Evolutionary conservation across 208 protist genomes (phyloP).

Genomic region (Leptomonas seymouri): DNA sequence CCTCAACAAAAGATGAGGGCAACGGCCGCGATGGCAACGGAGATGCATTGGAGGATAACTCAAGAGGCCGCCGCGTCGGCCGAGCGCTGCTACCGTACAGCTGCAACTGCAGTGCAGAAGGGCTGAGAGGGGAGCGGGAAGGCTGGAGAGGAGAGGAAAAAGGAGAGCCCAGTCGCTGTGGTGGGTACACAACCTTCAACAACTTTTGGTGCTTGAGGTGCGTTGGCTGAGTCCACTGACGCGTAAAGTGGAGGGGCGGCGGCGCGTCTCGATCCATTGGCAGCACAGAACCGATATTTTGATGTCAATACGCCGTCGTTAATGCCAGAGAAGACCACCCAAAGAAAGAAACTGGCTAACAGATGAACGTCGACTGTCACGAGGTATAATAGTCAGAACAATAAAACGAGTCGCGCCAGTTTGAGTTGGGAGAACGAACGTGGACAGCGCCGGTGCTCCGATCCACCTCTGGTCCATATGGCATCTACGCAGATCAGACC

Average conservation of each 20-base stretch:
- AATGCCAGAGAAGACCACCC: not conserved
- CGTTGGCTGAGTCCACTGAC: slow-evolving; percentile 32
- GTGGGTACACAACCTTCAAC: slow-evolving; percentile 1
- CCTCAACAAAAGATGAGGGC: not conserved
- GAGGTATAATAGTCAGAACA: no score
- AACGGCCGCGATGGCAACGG: slow-evolving; percentile 6
- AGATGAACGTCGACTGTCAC: no score
- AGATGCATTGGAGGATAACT: not conserved
- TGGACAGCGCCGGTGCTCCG: no score
- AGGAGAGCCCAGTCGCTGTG: not conserved
- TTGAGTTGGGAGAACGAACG: no score
- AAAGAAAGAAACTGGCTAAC: not conserved
- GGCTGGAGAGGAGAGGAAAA: slow-evolving; percentile 6
- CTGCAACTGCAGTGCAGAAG: not conserved
- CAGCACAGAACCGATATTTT: not conserved
- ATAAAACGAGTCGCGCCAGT: no score
- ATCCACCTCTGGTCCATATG: no score
- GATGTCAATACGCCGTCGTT: no score
- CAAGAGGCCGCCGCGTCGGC: not conserved
- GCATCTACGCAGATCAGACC: no score
- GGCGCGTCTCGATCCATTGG: slow-evolving; percentile 9
- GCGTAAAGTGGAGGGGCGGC: slow-evolving; percentile 21
- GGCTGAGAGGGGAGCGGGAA: slow-evolving; percentile 1
- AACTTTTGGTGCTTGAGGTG: not conserved
- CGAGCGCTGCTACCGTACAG: not conserved